phyloP scores from a whole-genome alignment of 2,329 filamentous ascomycete genomes.

The Phyllosticta citrichinensis region DNA sequence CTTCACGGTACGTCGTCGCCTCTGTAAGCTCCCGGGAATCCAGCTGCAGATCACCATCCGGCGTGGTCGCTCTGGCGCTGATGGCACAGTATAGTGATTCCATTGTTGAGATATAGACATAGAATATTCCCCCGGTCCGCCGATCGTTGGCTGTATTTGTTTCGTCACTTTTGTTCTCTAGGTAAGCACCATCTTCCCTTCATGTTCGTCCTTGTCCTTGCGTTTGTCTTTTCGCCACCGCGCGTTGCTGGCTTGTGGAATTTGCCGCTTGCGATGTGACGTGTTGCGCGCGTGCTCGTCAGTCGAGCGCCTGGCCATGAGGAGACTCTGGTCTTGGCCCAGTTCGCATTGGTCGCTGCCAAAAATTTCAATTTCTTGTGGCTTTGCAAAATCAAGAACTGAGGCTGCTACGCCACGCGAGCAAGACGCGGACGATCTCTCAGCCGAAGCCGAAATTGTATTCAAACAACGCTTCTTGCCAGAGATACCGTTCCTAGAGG shows the following conservation, averaged over 20 bases:
- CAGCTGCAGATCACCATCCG: constrained; percentile 8
- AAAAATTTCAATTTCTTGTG: not conserved
- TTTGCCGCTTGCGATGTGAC: not conserved
- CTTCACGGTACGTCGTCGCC: constrained; percentile 5
- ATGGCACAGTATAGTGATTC: constrained; percentile 10
- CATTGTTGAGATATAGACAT: constrained; percentile 9
- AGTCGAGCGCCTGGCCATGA: not conserved
- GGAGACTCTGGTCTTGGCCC: not conserved
- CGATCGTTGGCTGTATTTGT: constrained; percentile 6
- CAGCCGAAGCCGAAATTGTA: not conserved
- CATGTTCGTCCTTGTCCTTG: not conserved
- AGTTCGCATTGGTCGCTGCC: not conserved
- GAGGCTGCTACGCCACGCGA: not conserved
- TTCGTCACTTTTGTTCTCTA: constrained; percentile 7
- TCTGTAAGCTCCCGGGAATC: not conserved
- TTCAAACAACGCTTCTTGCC: not conserved
- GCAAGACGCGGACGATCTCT: not conserved
- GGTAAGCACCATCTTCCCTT: constrained; percentile 1
- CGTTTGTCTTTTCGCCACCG: not conserved
- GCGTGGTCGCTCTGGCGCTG: constrained; percentile 9
- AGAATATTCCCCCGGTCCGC: constrained; percentile 6
- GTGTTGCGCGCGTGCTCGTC: not conserved
- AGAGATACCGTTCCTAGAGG: not conserved
- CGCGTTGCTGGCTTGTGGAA: not conserved
- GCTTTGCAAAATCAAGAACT: not conserved